Evolutionary conservation across 75 land plant genomes (phyloP), one percentile per base, ranked within the genome.

Genomic region (Adiantum capillusveneris): DNA sequence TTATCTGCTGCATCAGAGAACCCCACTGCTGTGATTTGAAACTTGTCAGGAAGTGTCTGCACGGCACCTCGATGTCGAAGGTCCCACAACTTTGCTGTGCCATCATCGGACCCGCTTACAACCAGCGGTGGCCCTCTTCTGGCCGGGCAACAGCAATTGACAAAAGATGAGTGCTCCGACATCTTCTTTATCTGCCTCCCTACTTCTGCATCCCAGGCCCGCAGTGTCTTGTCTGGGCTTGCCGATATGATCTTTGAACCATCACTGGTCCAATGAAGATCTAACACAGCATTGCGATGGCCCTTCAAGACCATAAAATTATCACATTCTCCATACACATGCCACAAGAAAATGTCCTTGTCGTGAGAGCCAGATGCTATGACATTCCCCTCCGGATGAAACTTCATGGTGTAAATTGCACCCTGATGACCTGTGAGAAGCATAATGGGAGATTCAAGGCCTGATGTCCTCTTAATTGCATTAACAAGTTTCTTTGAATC

Each of bases 21-120:
- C 26, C 87, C 80, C 20, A 93, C 98, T 29, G 95, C 96, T 6
- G 90, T 93, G 21, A 81, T 79, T 65, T 93, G 98, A 57, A 78
- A 93, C 65, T 93, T 88, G 68, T 88, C 98, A 31, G 90, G 86
- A 37, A 93, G 76, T 26, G 90, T 93, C 62, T 93, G 98, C 14
- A 93, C 68, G 25, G 97, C 83, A 26, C 98, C 98, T 52, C 98
- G 79, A 48, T 77, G 84, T n/a, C 98, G 84, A 63, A 93, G 75
- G 62, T 93, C 98, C 98, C 98, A 93, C 0, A 89, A 82, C 56
- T 88, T 88, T 0, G 98, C 90, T 29, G 98, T 93, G 1, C 98
- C 98, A 71, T 93, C 98, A 71, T 93, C 98, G 24, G 98, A 93
- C 2, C 98, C 98, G 61, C 98, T 93, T 11, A 89, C 88, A 25